Evolutionary conservation across 2,329 filamentous ascomycete genomes (phyloP).

Genomic region (Phyllosticta citrichinensis): DNA sequence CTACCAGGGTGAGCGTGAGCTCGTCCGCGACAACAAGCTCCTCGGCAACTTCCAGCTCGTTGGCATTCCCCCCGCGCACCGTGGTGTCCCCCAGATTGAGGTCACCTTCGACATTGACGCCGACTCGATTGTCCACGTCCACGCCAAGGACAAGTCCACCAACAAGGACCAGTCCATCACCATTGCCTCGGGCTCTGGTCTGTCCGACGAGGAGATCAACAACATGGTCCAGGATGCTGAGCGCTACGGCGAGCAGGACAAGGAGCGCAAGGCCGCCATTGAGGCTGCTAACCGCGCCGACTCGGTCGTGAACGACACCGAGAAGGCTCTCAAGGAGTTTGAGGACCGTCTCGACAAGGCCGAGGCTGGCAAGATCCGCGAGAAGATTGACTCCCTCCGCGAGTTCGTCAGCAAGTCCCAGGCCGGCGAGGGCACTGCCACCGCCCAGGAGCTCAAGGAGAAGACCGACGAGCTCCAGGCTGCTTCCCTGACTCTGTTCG

Average conservation of each 20-base stretch:
- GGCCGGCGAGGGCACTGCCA: slow-evolving; percentile 76
- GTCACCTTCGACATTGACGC: slow-evolving; percentile 98
- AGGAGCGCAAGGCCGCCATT: slow-evolving; percentile 92
- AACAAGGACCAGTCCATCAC: slow-evolving; percentile 99
- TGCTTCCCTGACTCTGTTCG: slow-evolving; percentile 90
- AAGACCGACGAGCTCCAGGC: slow-evolving; percentile 98
- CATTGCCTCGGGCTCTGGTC: slow-evolving; percentile 93
- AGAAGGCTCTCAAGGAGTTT: slow-evolving; percentile 96
- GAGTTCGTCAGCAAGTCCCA: slow-evolving; percentile 93
- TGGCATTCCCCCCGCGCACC: slow-evolving; percentile 90
- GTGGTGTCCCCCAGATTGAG: slow-evolving; percentile 92
- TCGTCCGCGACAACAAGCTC: slow-evolving; percentile 96
- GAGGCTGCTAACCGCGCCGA: slow-evolving; percentile 97
- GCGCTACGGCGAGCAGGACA: slow-evolving; percentile 89
- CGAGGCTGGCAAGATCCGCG: slow-evolving; percentile 83
- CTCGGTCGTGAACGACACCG: slow-evolving; percentile 91
- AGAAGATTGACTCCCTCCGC: slow-evolving; percentile 80
- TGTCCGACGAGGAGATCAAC: slow-evolving; percentile 89
- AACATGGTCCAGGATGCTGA: slow-evolving; percentile 97
- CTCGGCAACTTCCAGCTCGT: slow-evolving; percentile 99
- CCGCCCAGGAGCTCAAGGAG: slow-evolving; percentile 89
- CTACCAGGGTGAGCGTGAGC: slow-evolving; percentile 98
- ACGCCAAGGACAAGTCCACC: slow-evolving; percentile 98
- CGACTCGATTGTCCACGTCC: slow-evolving; percentile 94
- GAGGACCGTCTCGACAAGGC: slow-evolving; percentile 94